Conservation (phyloP, 345 rosid genomes). For the Orychophragmus violaceus region DNA sequence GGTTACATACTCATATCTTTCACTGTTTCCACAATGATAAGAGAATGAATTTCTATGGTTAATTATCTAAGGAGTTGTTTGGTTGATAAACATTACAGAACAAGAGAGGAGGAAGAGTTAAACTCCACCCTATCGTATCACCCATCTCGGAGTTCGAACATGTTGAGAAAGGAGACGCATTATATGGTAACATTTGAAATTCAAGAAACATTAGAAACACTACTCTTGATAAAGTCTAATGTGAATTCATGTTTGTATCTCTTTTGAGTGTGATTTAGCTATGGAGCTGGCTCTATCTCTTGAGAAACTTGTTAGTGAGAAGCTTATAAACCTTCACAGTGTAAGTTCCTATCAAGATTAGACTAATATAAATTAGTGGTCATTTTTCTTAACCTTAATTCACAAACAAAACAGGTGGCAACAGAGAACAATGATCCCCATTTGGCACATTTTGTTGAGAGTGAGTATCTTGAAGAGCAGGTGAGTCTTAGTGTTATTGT, state of each 20-base stretch:
- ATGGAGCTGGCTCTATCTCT: slow-evolving; percentile 84
- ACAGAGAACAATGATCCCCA: slow-evolving; percentile 54
- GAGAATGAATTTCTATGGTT: background rate
- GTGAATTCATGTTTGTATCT: too few species aligned
- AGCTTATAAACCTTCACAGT: slow-evolving; percentile 59
- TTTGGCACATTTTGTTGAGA: slow-evolving; percentile 61
- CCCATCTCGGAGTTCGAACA: slow-evolving; percentile 75
- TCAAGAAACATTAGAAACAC: too few species aligned
- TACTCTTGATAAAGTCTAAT: background rate
- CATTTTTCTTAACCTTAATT: background rate
- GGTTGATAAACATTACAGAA: slow-evolving; percentile 33
- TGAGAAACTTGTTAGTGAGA: slow-evolving; percentile 82
- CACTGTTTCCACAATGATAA: too few species aligned
- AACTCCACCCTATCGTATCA: slow-evolving; percentile 47
- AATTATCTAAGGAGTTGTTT: background rate
- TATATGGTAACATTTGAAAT: slow-evolving; percentile 49
- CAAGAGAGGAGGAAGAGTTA: slow-evolving; percentile 75
- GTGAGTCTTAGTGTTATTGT: slow-evolving; percentile 17
- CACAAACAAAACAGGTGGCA: slow-evolving; percentile 51
- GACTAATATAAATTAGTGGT: too few species aligned
- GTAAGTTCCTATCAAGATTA: slow-evolving; percentile 28
- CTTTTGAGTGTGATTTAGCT: slow-evolving; percentile 35
- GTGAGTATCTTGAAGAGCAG: slow-evolving; percentile 67
- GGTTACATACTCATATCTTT: slow-evolving; percentile 40
- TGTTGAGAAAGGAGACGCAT: slow-evolving; percentile 65